These are phyloP conservation scores for Coccinonectria pachysandricola DNA, from an alignment of 2,329 filamentous ascomycete genomes.

Conservation along the genomic window DNA sequence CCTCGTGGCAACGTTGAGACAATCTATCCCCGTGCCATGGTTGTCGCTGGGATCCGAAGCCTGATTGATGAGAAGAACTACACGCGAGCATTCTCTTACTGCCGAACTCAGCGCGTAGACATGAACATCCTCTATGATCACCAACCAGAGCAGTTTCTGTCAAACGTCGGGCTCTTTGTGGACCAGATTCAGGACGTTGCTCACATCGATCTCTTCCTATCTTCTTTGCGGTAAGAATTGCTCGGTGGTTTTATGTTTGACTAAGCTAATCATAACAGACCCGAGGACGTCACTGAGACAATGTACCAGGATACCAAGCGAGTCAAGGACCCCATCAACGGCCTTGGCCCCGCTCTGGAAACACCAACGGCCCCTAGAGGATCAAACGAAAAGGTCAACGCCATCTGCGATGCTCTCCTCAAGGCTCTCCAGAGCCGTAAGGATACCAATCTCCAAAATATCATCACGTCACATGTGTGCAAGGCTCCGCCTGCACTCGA, in stretches of 20 bases:
- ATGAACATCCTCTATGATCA: conserved; percentile 98
- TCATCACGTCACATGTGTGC: conserved; percentile 90
- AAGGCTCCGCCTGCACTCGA: conserved; percentile 86
- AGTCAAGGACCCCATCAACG: conserved; percentile 9
- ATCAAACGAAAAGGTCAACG: conserved; percentile 60
- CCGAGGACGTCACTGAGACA: conserved; percentile 86
- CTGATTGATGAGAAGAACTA: conserved; percentile 77
- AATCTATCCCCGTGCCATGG: conserved; percentile 84
- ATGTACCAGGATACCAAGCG: conserved; percentile 83
- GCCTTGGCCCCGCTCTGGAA: conserved; percentile 5
- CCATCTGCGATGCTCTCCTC: conserved; percentile 78
- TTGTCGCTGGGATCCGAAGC: conserved; percentile 77
- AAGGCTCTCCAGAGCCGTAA: conserved; percentile 52
- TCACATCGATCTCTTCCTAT: conserved; percentile 84
- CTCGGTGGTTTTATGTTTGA: no score
- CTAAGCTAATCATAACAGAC: conserved; percentile 36
- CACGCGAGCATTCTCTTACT: conserved; percentile 72
- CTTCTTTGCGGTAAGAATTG: conserved; percentile 68
- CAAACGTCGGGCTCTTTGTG: conserved; percentile 65
- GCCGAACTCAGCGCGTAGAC: conserved; percentile 86
- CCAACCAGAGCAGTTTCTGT: conserved; percentile 74
- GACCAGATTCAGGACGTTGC: conserved; percentile 74
- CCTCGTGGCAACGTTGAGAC: conserved; percentile 93
- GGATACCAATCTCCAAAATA: conserved; percentile 67
- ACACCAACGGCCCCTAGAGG: conserved; percentile 7